Base-by-base conservation (phyloP, 768 basidiomycete species). In the Hirschioporus abietinus region DNA sequence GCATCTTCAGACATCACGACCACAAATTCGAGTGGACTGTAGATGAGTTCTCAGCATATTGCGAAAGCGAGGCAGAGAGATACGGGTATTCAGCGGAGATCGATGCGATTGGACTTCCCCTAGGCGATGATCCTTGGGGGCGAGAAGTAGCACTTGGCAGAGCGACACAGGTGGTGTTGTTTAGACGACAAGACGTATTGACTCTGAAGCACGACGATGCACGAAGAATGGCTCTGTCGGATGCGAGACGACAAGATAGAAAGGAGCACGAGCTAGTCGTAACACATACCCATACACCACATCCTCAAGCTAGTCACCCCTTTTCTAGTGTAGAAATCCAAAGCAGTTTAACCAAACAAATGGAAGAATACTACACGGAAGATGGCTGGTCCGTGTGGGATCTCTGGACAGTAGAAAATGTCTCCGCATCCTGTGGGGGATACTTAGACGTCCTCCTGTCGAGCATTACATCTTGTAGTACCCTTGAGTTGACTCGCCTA, bases 11-110 rank as follows among this genome's bases (percentile, higher is more conserved):
- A 24, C 92, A 96, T 72, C 67, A 76, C 25, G 94, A 95, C 70
- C 94, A 96, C 76, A 90, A 94, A 70, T 93, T 95, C 68, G 94
- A 96, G 74, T 96, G 91, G 90, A 95, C 92, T 0, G 73, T 76
- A 0, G 84, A 86, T 1, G 94, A 96, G 71, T 96, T 93, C 72
- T 71, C 73, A 23, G 70, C 69, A 18, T 91, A 89, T 86, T 93
- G 92, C 72, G 68, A 76, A 12, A 72, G 71, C 0, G 78, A 77
- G 1, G 91, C 89, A 0, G 72, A 72, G 4, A 81, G 85, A 62
- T 95, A 90, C 90, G 91, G 90, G 0, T 95, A 95, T 69, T 78
- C 78, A 0, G 86, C 92, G 10, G 80, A 86, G 27, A 73, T 85
- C 12, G 77, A 81, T 5, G 84, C 84, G 4, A 80, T 94, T 23